A percentile compares a stretch with the other conserved stretches of the same genome.
Conservation (phyloP, 441 rosid species). For the Breynia disticha region DNA sequence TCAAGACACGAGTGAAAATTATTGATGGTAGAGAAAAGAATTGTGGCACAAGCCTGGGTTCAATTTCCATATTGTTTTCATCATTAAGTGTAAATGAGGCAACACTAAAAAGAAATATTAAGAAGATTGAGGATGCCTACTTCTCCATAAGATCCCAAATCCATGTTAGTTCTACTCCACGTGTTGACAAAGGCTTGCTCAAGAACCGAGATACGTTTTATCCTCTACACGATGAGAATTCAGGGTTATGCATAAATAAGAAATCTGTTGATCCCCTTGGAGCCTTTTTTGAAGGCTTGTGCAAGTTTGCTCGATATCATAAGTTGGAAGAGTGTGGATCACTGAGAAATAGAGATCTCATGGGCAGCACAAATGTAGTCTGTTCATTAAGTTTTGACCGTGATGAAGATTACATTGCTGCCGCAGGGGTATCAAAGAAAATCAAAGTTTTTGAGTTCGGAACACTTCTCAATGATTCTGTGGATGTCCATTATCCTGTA, state of each 20-base stretch:
- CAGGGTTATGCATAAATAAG: constrained; percentile 22
- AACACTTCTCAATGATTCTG: constrained; percentile 51
- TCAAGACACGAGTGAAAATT: constrained; percentile 18
- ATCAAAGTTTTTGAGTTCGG: constrained; percentile 69
- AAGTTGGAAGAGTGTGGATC: constrained; percentile 60
- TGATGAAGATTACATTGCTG: constrained; percentile 71
- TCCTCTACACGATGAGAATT: constrained; percentile 23
- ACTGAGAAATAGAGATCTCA: constrained; percentile 55
- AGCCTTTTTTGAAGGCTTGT: constrained; percentile 62
- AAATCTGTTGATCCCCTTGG: constrained; percentile 42
- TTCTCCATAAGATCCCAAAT: constrained; percentile 59
- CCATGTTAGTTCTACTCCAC: constrained; percentile 19
- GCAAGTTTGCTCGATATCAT: constrained; percentile 62
- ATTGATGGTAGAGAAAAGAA: constrained; percentile 23
- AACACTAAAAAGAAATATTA: constrained; percentile 44
- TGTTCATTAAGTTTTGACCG: constrained; percentile 74
- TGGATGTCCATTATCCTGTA: constrained; percentile 62
- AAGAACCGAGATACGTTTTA: constrained; percentile 27
- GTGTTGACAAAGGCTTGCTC: constrained; percentile 35
- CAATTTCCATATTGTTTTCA: constrained; percentile 22
- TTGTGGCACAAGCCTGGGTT: constrained; percentile 19
- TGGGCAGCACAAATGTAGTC: constrained; percentile 59
- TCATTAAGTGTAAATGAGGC: constrained; percentile 29
- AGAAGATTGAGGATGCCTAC: constrained; percentile 59
- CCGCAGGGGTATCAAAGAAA: constrained; percentile 76